Percentiles rank a stretch among this genome's conserved stretches.
Conservation (phyloP, 495 filamentous ascomycete species). For the Neurospora tetrasperma region DNA sequence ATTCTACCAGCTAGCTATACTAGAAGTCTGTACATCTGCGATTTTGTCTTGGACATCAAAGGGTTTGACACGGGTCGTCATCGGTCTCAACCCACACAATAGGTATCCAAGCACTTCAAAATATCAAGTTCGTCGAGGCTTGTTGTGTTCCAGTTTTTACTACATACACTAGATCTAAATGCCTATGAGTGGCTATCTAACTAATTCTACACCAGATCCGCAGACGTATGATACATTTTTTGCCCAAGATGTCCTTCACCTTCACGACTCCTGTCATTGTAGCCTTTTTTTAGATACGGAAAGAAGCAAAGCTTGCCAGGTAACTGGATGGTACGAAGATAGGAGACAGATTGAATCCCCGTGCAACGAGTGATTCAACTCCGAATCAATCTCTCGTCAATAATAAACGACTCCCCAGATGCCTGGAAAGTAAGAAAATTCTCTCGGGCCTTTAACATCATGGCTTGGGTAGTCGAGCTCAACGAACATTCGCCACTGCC, state of each 20-base stretch:
- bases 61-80: too few species aligned
- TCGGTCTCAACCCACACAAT: too few species aligned
- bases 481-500: slow-evolving; percentile 70
- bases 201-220: not conserved
- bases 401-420: slow-evolving; percentile 46
- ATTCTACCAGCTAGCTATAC: too few species aligned
- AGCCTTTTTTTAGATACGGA: not conserved
- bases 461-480: slow-evolving; percentile 72
- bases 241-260: not conserved
- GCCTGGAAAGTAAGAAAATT: slow-evolving; percentile 80
- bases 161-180: not conserved
- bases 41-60: too few species aligned
- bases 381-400: not conserved
- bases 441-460: slow-evolving; percentile 76
- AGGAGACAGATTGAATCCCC: not conserved
- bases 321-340: not conserved
- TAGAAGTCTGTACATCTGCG: too few species aligned
- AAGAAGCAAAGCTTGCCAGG: not conserved
- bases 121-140: not conserved
- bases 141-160: not conserved
- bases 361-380: too few species aligned
- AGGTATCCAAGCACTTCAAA: not conserved
- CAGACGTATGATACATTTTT: not conserved
- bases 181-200: not conserved
- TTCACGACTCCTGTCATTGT: not conserved